Evolutionary conservation across 169 alveolate species (phyloP), one percentile per base, ranked within the genome.

Genomic region (Eimeria acervulina): DNA sequence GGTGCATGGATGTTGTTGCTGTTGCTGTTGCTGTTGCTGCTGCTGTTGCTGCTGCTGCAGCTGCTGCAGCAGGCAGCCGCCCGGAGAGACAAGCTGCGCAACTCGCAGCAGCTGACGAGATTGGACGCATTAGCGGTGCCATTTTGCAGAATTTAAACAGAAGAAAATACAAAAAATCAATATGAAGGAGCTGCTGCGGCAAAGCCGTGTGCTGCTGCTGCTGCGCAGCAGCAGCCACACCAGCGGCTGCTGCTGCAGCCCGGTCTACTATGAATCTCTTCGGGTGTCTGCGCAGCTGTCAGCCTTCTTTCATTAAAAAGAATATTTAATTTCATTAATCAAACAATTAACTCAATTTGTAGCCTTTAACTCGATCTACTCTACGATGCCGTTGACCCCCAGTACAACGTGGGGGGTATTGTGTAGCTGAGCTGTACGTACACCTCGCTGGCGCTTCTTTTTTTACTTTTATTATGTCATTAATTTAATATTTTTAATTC

Each of bases 11-110:
- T 55, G 66, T 23, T 55, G 66, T 17, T 55, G 66, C 26, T 42
- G 72, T 31, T 63, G 66, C 70, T 44, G 90, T 63, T 81, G 90
- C 72, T 47, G 90, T 72, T 81, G 61, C 78, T 87, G 66, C 74
- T 55, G 66, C 66, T 55, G 66, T 19, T 55, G 66, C 87, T 36
- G 61, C 87, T 76, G 87, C 87, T 76, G 66, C 66, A 55, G 66
- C 66, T 8, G 66, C 66, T 17, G 87, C 59, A 33, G 87, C 87
- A 76, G 87, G 87, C 61, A 76, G 26, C 21, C 61, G 44, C 87
- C 36, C 61, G 1, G 87, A 36, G 87, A 76, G 51, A 44, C 87
- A 44, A 15, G 61, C 61, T 4, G 87, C 61, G 61, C 87, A 76
- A 13, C 59, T 38, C 13, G 87, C 55, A 76, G 87, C 61, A 36